Evolutionary conservation across 805 yeast genomes (phyloP).

Genomic region (Candida corydali): DNA sequence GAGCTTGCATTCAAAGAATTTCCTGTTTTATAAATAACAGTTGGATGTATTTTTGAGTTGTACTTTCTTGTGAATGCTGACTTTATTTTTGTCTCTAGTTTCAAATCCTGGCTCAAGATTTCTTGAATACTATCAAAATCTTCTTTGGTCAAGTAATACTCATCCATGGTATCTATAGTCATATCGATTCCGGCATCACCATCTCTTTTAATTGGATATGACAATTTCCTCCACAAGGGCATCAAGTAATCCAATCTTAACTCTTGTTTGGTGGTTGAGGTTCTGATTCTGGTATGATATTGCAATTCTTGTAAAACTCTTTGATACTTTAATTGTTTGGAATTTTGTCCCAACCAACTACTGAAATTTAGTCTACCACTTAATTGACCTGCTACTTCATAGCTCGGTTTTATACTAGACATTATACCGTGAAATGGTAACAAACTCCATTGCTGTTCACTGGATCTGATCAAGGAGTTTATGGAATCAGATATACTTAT

Average conservation of each 20-base stretch:
- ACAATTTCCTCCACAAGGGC: constrained; percentile 50
- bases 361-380: constrained; percentile 74
- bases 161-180: constrained; percentile 73
- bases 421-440: constrained; percentile 86
- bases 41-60: constrained; percentile 74
- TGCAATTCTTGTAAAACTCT: constrained; percentile 83
- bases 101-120: constrained; percentile 62
- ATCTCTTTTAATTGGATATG: constrained; percentile 51
- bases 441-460: constrained; percentile 92
- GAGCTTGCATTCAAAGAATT: constrained; percentile 44
- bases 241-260: constrained; percentile 77
- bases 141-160: constrained; percentile 79
- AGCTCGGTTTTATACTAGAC: constrained; percentile 80
- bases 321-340: constrained; percentile 72
- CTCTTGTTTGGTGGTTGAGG: constrained; percentile 71
- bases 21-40: constrained; percentile 76
- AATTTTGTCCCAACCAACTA: constrained; percentile 85
- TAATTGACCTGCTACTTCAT: constrained; percentile 67
- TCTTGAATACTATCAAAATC: constrained; percentile 92
- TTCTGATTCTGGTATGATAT: constrained; percentile 76
- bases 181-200: constrained; percentile 63
- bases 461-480: constrained; percentile 76
- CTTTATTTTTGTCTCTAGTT: constrained; percentile 63
- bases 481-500: constrained; percentile 83
- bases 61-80: constrained; percentile 84